Evolutionary conservation across 1,139 yeast species (phyloP).

Genomic region (Groenewaldozyma auringiensis): DNA sequence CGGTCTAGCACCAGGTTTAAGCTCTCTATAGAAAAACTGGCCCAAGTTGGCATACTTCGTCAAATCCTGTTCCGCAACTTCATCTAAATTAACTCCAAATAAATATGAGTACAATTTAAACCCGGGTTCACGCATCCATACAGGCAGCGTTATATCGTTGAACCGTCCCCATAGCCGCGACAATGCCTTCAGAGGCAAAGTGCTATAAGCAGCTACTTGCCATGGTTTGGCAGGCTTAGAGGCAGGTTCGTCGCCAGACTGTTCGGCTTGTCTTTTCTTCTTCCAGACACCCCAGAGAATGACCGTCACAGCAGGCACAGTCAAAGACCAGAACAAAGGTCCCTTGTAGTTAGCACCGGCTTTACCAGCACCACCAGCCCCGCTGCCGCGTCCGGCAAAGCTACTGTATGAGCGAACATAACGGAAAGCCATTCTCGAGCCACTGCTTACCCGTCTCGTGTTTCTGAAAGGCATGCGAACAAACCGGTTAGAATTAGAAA

Average conservation of each 20-base stretch:
- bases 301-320: conserved; percentile 55
- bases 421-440: not conserved
- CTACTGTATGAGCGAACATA: not conserved
- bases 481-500: conserved; percentile 11
- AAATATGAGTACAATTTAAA: conserved; percentile 66
- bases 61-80: conserved; percentile 78
- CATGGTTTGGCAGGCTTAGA: conserved; percentile 64
- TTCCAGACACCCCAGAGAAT: conserved; percentile 60
- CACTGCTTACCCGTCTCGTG: not conserved
- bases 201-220: conserved; percentile 82
- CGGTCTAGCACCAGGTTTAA: conserved; percentile 76
- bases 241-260: conserved; percentile 12
- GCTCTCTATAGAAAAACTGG: conserved; percentile 82
- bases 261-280: conserved; percentile 23
- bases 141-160: conserved; percentile 75
- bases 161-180: conserved; percentile 93
- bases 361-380: not conserved
- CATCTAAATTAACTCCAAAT: conserved; percentile 86
- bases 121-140: conserved; percentile 82
- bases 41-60: conserved; percentile 68
- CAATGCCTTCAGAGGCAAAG: conserved; percentile 84
- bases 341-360: not conserved
- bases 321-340: conserved; percentile 34
- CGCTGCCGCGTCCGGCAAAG: not conserved
- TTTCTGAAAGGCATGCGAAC: not conserved